Evolutionary conservation across 106 monocot genomes (phyloP), one percentile per base, ranked within the genome.

Genomic region (Dioscorea zingiberensis): DNA sequence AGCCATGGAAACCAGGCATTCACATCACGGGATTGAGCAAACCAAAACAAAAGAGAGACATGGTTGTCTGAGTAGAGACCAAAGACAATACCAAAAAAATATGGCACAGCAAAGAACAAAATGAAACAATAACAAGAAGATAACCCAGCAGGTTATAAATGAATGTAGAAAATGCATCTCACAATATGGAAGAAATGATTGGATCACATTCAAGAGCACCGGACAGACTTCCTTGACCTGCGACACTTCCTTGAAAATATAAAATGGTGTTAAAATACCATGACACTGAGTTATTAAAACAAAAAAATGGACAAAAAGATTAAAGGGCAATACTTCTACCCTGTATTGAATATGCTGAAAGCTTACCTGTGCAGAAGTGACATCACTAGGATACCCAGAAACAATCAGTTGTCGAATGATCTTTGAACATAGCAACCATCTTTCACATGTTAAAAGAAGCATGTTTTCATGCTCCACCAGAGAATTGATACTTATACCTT

Each of bases 161-260:
- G 38, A 8, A 38, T 38, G 6, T 38, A 38, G 4, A 38, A 6
- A 38, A 38, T 38, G 38, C 38, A 38, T 84, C 91, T 85, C 91
- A 97, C 97, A 88, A 74, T 81, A 89, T 54, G 83, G 88, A 62
- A 97, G 83, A 69, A 92, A 74, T 27, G 92, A 88, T 68, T 84
- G 88, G 62, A 92, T 75, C 22, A 79, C 92, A 78, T 71, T 82
- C 78, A 97, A 84, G 32, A 92, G 53, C 47, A 86, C 58, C 18
- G 97, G 97, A 66, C 88, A 97, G 68, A 92, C 92, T 76, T 92
- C 86, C 70, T 83, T 97, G 44, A 97, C 84, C 26, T 72, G 69
- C 46, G 59, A 70, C 49, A 95, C 76, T 58, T 85, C 88, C 95
- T 95, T 53, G 15, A 49, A 54, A 80, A 53, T 51, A 65, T 21